Evolutionary conservation across 768 basidiomycete genomes (phyloP), one percentile per base, ranked within the genome.

Genomic region (Lyophyllum semitale): DNA sequence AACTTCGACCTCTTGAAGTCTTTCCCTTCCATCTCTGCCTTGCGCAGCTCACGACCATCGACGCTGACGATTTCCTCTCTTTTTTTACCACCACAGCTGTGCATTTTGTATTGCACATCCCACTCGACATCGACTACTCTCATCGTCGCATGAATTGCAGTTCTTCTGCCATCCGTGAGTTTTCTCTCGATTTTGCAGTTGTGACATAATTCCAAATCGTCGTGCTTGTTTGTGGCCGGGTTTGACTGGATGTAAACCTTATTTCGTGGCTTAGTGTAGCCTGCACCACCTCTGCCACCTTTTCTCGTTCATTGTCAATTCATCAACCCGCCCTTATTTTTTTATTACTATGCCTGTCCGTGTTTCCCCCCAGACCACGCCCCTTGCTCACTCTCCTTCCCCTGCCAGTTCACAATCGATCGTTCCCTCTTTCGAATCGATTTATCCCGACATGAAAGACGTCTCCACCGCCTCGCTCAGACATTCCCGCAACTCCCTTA

Each of bases 401-500:
- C 48, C 62, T 27, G 51, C 56, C 58, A 83, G 79, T 66, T 68
- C 72, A 63, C 67, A 70, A 74, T 74, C 76, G 70, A 76, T 75
- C 73, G 66, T 73, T 71, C 67, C 65, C 63, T 68, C 71, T 63
- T 71, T 73, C 69, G 73, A 73, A 63, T 69, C 76, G 62, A 70
- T 76, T 65, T 65, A 69, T 63, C 67, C 66, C 77, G 77, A 78
- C 73, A 93, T 93, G 91, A 93, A 93, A 79, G 90, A 92, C 76
- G 75, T 82, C 58, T 82, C 87, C 29, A 73, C 71, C 43, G 71
- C 84, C 64, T 78, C 82, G 25, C 83, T 76, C 70, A 83, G 80
- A 63, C 78, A 81, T 66, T 79, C 85, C 59, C 82, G 88, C 69
- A 80, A 79, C 65, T 80, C 83, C 59, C 72, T 82, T 51, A 78